Evolutionary conservation across 768 basidiomycete species (phyloP).

Genomic region (Naganishia vaughanmartiniae): DNA sequence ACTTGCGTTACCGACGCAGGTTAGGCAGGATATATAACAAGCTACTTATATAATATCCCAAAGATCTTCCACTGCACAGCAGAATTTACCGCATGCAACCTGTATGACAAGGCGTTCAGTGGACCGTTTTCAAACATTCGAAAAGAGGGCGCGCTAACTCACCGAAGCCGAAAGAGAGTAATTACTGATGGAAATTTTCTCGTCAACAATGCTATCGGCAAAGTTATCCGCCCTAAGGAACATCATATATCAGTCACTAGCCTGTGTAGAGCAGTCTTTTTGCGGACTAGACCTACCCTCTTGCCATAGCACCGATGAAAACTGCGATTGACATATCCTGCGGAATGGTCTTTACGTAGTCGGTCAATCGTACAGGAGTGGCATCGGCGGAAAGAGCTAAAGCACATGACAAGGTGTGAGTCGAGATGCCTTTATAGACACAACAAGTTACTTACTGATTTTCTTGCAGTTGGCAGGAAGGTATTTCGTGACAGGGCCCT

Average conservation of each 20-base stretch:
- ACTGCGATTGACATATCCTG: slow-evolving; percentile 85
- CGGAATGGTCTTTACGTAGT: slow-evolving; percentile 80
- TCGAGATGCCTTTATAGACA: neutral
- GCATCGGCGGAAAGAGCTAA: slow-evolving; percentile 89
- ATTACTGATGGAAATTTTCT: slow-evolving; percentile 94
- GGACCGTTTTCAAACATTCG: neutral
- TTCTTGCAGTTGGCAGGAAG: slow-evolving; percentile 93
- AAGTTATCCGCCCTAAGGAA: slow-evolving; percentile 72
- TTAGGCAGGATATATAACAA: neutral
- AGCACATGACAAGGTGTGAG: slow-evolving; percentile 10
- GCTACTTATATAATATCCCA: slow-evolving; percentile 76
- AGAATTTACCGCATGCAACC: slow-evolving; percentile 94
- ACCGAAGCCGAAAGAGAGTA: slow-evolving; percentile 76
- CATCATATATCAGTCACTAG: slow-evolving; percentile 32
- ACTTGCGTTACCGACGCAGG: slow-evolving; percentile 74
- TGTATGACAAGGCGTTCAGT: slow-evolving; percentile 50
- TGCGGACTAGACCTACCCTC: slow-evolving; percentile 57
- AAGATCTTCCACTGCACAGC: slow-evolving; percentile 68
- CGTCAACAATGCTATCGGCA: slow-evolving; percentile 88
- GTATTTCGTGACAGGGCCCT: slow-evolving; percentile 94
- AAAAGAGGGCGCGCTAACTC: slow-evolving; percentile 13
- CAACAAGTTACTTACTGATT: slow-evolving; percentile 65
- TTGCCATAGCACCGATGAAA: slow-evolving; percentile 97
- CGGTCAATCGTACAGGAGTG: slow-evolving; percentile 71
- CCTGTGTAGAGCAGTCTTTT: neutral